Evolutionary conservation across 371 early-diverging fungal species (phyloP), one percentile per base, ranked within the genome.

Genomic region (Nematocida minor): DNA sequence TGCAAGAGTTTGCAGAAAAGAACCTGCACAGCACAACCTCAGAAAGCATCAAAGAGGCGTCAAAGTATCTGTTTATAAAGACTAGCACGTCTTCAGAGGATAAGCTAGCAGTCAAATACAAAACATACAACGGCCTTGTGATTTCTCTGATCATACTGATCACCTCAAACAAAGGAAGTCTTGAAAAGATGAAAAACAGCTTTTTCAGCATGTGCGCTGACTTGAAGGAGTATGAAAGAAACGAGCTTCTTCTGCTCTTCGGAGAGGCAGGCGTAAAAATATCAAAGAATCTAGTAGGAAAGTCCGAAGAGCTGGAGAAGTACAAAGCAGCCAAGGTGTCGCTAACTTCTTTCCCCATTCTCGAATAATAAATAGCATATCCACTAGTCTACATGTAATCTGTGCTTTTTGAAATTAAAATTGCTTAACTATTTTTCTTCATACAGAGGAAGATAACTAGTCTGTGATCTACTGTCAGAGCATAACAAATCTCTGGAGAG

Each of bases 141-240:
- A 27, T 64, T 6, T 25, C 63, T 42, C 53, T 74, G 32, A 47
- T 74, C 20, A 48, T 66, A 3, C 34, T 60, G 18, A 74, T 74
- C 16, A 64, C 55, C 38, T 18, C 66, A 6, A 63, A 51, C 6
- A 40, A 66, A 38, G 77, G 77, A 25, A 34, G 66, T 20, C 20
- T 74, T 16, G 31, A 44, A 9, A n/a, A 40, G 4, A 46, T 74
- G n/a, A 74, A 74, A 64, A 53, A 74, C 51, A 22, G 47, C 11
- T 74, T 74, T 38, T 74, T 74, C 66, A 63, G 46, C 49, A 38
- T 74, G 0, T 74, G 77, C 54, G 18, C 62, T 20, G 51, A 62
- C n/a, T 27, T 74, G 16, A 18, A 60, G n/a, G 51, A 48, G n/a
- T 47, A 64, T 4, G 27, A 74, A 29, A 48, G 46, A 36, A 48